These are phyloP conservation scores for Leccinum subgranulosum DNA, from an alignment of 768 basidiomycete genomes.

Conservation along the genomic window DNA sequence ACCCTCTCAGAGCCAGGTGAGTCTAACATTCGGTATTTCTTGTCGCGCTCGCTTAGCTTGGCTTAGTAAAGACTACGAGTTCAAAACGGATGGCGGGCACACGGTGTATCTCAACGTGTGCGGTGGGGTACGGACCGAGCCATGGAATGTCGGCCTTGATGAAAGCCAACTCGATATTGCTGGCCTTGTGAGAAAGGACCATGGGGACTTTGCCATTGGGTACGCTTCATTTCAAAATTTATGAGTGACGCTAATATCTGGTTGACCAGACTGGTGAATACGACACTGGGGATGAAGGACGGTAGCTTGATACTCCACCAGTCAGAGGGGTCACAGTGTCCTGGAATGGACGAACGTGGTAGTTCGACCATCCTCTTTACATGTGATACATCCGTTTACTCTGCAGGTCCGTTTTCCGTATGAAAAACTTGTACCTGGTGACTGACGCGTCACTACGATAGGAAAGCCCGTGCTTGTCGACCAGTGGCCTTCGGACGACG, in stretches of 20 bases:
- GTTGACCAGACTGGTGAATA: slow-evolving; percentile 42
- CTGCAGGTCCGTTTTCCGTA: slow-evolving; percentile 36
- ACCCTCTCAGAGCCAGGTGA: slow-evolving; percentile 56
- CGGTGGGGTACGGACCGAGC: slow-evolving; percentile 50
- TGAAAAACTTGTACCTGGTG: not conserved
- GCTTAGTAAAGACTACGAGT: slow-evolving; percentile 61
- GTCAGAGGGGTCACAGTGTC: slow-evolving; percentile 64
- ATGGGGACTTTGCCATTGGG: slow-evolving; percentile 75
- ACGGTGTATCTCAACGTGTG: slow-evolving; percentile 64
- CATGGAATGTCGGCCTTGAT: slow-evolving; percentile 55
- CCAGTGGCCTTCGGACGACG: slow-evolving; percentile 60
- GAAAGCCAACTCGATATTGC: slow-evolving; percentile 49
- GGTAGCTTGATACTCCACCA: slow-evolving; percentile 55
- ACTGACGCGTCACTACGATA: slow-evolving; percentile 8
- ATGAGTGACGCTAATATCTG: not conserved
- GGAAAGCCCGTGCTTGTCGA: slow-evolving; percentile 57
- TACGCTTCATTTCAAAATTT: slow-evolving; percentile 23
- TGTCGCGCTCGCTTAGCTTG: slow-evolving; percentile 7
- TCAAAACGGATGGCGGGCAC: slow-evolving; percentile 46
- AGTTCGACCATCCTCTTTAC: slow-evolving; percentile 74
- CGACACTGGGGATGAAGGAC: slow-evolving; percentile 54
- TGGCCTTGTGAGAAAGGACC: slow-evolving; percentile 57
- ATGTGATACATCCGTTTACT: slow-evolving; percentile 66
- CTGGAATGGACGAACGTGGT: slow-evolving; percentile 43
- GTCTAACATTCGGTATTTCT: slow-evolving; percentile 4